Evolutionary conservation across 352 stramenopile species (phyloP).

Genomic region (Globisporangium perplexum): DNA sequence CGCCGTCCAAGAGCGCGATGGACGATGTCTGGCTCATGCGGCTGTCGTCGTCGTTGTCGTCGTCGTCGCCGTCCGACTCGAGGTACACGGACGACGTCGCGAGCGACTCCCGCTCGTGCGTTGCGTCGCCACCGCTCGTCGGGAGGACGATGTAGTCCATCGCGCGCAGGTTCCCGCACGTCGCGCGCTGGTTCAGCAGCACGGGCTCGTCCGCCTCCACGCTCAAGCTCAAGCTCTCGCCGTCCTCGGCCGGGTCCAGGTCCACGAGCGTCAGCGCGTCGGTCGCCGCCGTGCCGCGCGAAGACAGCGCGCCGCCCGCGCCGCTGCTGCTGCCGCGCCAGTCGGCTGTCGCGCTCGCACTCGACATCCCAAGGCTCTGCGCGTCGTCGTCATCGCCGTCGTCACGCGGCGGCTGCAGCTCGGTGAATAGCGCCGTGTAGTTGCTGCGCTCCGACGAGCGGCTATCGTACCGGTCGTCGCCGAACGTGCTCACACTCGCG

Average conservation of each 20-base stretch:
- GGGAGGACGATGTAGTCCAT: slow-evolving; percentile 37
- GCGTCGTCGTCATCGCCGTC: slow-evolving; percentile 22
- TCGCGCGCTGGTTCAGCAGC: slow-evolving; percentile 38
- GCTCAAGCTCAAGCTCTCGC: slow-evolving; percentile 3
- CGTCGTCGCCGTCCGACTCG: slow-evolving; percentile 16
- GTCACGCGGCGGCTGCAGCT: slow-evolving; percentile 4
- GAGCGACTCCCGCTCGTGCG: slow-evolving; percentile 15
- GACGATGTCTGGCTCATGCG: slow-evolving; percentile 44
- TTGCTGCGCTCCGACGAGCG: slow-evolving; percentile 37
- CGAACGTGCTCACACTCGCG: slow-evolving; percentile 9
- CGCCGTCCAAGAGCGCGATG: slow-evolving; percentile 45
- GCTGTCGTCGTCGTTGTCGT: slow-evolving; percentile 12
- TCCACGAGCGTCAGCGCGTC: slow-evolving; percentile 44
- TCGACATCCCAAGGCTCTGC: slow-evolving; percentile 5
- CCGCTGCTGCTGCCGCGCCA: too few relatives aligned
- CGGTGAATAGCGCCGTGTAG: slow-evolving; percentile 31
- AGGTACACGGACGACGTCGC: slow-evolving; percentile 29
- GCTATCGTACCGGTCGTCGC: slow-evolving; percentile 11
- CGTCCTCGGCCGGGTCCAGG: slow-evolving; percentile 10
- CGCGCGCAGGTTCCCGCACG: slow-evolving; percentile 28
- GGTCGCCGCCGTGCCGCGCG: slow-evolving; percentile 21
- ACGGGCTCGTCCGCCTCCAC: slow-evolving; percentile 35
- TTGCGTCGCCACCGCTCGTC: neutral
- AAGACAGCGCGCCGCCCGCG: too few relatives aligned
- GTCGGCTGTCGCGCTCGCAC: neutral